phyloP scores from a whole-genome alignment of 768 basidiomycete species.

The Russula virescens region DNA sequence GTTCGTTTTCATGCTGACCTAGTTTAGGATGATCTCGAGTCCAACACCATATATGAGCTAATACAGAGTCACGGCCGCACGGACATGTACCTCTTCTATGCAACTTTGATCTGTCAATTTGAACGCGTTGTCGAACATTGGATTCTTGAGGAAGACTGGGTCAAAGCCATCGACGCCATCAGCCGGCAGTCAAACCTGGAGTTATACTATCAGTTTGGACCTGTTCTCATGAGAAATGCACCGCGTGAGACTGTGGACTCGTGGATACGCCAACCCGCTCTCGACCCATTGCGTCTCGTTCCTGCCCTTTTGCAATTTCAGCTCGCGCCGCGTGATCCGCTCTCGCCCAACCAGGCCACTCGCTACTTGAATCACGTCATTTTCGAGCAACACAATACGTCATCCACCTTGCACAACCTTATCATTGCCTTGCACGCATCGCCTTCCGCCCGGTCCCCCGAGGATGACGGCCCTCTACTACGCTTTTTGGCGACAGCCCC shows the following conservation, averaged over 20 bases:
- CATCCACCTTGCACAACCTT: constrained; percentile 88
- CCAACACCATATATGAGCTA: constrained; percentile 82
- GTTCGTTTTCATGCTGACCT: not conserved
- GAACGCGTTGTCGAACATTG: constrained; percentile 87
- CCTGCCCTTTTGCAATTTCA: constrained; percentile 84
- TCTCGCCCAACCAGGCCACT: constrained; percentile 79
- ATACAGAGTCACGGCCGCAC: constrained; percentile 90
- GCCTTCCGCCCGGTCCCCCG: constrained; percentile 38
- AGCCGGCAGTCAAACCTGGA: constrained; percentile 82
- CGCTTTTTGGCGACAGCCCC: constrained; percentile 82
- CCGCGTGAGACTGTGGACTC: constrained; percentile 90
- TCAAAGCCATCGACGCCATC: constrained; percentile 83
- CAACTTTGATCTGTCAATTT: constrained; percentile 72
- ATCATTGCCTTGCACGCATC: constrained; percentile 81
- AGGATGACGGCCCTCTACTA: constrained; percentile 73
- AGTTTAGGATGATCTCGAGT: constrained; percentile 72
- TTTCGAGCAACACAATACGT: constrained; percentile 73
- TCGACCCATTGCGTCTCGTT: constrained; percentile 81
- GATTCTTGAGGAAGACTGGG: constrained; percentile 90
- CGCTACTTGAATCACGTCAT: constrained; percentile 84
- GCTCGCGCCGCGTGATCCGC: constrained; percentile 61
- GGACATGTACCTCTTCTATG: constrained; percentile 89
- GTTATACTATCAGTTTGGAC: constrained; percentile 88
- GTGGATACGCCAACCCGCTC: constrained; percentile 76
- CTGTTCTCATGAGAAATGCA: constrained; percentile 78